Percentiles rank a stretch among this genome's conserved stretches.
phyloP scores from a whole-genome alignment of 768 basidiomycete genomes.

The Scleroderma bovista region DNA sequence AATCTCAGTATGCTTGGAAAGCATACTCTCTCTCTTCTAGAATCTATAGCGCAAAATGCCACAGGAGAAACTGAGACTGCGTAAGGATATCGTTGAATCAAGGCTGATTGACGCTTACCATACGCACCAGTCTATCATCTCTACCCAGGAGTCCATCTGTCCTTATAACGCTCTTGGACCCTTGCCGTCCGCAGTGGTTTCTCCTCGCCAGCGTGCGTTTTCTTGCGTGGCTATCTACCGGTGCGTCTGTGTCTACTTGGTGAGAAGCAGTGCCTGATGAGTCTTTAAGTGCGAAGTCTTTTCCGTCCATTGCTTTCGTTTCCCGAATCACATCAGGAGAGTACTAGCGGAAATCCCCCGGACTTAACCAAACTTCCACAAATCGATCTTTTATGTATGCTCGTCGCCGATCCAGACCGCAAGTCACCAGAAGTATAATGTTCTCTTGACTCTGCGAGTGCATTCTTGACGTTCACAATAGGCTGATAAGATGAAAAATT shows the following conservation, averaged over 20 bases:
- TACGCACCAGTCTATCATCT: slow-evolving; percentile 29
- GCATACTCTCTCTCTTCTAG: slow-evolving; percentile 44
- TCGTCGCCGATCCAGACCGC: slow-evolving; percentile 39
- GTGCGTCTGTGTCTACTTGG: slow-evolving; percentile 19
- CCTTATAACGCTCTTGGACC: slow-evolving; percentile 44
- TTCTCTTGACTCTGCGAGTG: background rate
- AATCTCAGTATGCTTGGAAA: slow-evolving; percentile 31
- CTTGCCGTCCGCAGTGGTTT: slow-evolving; percentile 47
- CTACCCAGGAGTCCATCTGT: slow-evolving; percentile 37
- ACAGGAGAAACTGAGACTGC: slow-evolving; percentile 37
- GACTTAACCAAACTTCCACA: slow-evolving; percentile 33
- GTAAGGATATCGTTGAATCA: slow-evolving; percentile 17
- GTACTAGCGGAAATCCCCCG: slow-evolving; percentile 14
- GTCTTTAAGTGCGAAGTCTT: slow-evolving; percentile 37
- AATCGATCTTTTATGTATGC: slow-evolving; percentile 45
- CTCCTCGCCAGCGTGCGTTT: slow-evolving; percentile 44
- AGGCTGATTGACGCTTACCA: background rate
- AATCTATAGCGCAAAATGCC: slow-evolving; percentile 46
- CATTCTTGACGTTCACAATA: slow-evolving; percentile 11
- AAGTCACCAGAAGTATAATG: slow-evolving; percentile 38
- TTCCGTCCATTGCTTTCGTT: slow-evolving; percentile 39
- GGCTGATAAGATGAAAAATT: slow-evolving; percentile 32
- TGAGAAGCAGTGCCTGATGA: slow-evolving; percentile 3
- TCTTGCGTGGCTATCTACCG: slow-evolving; percentile 47
- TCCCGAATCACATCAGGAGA: slow-evolving; percentile 20